Percentiles rank a stretch among this genome's conserved stretches.
These are phyloP conservation scores for Ophiocordyceps camponoti-leonardi DNA, from an alignment of 2,329 filamentous ascomycete species.

Conservation along the genomic window DNA sequence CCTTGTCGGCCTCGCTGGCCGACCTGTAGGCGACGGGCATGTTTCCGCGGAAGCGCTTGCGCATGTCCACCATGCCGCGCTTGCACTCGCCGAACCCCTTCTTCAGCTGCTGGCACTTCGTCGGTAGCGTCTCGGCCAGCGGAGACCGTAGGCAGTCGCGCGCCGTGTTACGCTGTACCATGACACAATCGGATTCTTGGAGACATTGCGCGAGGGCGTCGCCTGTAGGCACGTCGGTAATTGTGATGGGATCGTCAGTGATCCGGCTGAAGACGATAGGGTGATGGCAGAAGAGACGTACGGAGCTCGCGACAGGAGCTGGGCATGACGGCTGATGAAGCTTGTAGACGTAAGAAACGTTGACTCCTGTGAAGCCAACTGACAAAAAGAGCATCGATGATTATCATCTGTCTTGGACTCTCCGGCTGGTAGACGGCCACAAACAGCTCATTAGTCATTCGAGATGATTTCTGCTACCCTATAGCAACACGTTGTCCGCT, in stretches of 20 bases:
- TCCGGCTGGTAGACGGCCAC: too few species aligned
- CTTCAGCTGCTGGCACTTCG: slow-evolving; percentile 80
- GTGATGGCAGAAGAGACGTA: slow-evolving; percentile 35
- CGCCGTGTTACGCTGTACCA: slow-evolving; percentile 74
- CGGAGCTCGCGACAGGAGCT: slow-evolving; percentile 94
- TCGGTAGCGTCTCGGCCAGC: slow-evolving; percentile 65
- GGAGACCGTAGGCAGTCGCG: slow-evolving; percentile 77
- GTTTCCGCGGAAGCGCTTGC: slow-evolving; percentile 93
- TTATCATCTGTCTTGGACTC: too few species aligned
- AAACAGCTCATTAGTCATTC: too few species aligned
- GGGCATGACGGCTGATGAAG: slow-evolving; percentile 46
- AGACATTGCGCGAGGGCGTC: slow-evolving; percentile 87
- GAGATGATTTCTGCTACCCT: too few species aligned
- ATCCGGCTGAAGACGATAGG: neutral
- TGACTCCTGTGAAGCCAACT: neutral
- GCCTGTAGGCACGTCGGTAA: slow-evolving; percentile 3
- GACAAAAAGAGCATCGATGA: too few species aligned
- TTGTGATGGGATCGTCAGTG: neutral
- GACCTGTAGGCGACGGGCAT: slow-evolving; percentile 54
- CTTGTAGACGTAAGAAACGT: neutral
- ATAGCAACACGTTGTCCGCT: too few species aligned
- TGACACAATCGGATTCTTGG: slow-evolving; percentile 90
- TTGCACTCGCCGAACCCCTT: slow-evolving; percentile 92
- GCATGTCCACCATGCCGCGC: slow-evolving; percentile 94
- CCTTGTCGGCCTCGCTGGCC: slow-evolving; percentile 33